These are phyloP conservation scores for Knoxdaviesia capensis DNA, from an alignment of 2,329 filamentous ascomycete species.

Conservation along the genomic window DNA sequence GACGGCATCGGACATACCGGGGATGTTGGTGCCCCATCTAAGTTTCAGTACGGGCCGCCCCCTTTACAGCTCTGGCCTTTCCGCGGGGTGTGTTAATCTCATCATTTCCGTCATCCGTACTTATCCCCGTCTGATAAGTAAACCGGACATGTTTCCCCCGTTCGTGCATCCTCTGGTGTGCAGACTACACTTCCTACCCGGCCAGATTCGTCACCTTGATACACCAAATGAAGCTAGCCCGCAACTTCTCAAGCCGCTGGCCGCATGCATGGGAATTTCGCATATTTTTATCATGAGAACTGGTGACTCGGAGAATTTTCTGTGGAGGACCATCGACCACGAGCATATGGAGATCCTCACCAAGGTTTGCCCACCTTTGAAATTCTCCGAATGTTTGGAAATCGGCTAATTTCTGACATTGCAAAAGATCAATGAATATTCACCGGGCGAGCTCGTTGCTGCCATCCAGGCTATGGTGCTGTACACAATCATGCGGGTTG, in stretches of 20 bases:
- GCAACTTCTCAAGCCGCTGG: background rate
- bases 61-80: background rate
- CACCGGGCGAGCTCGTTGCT: background rate
- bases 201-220: too few species aligned
- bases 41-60: too few species aligned
- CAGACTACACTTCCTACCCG: background rate
- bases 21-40: too few species aligned
- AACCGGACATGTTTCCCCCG: background rate
- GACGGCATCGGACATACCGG: too few species aligned
- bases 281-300: background rate
- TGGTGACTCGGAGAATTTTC: background rate
- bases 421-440: background rate
- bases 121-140: background rate
- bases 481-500: background rate
- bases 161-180: background rate
- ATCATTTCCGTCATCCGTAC: background rate
- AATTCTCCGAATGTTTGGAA: too few species aligned
- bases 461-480: background rate
- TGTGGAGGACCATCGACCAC: background rate
- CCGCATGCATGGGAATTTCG: background rate
- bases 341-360: background rate
- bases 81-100: background rate
- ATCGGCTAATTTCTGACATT: too few species aligned
- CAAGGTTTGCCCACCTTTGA: background rate
- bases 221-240: background rate